A percentile compares a stretch with the other conserved stretches of the same genome.
Conservation (phyloP, 73 alveolate genomes). For the Urostyla sp. region DNA sequence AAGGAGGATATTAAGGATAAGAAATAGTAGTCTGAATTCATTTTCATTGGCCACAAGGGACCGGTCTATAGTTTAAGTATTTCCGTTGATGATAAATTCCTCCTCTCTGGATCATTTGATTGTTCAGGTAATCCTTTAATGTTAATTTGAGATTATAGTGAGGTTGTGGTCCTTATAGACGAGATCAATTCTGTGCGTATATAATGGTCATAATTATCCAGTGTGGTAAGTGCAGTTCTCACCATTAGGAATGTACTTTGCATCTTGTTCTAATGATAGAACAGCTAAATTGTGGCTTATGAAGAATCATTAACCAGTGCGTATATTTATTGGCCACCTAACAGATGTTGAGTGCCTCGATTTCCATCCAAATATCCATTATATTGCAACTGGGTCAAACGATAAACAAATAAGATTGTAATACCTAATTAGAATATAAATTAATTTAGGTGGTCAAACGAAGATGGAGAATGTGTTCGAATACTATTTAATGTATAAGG, state of each 20-base stretch:
- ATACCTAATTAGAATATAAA: neutral
- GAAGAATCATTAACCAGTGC: conserved; percentile 77
- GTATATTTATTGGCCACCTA: conserved; percentile 88
- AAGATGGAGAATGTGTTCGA: conserved; percentile 89
- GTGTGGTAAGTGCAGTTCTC: conserved; percentile 90
- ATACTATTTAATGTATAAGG: conserved; percentile 81
- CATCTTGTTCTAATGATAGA: conserved; percentile 90
- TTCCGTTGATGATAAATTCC: conserved; percentile 74
- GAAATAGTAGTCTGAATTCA: conserved; percentile 2
- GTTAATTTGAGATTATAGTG: conserved; percentile 76
- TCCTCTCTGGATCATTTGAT: conserved; percentile 86
- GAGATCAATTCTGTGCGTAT: conserved; percentile 69
- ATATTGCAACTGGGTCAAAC: conserved; percentile 90
- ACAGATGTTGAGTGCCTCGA: conserved; percentile 87
- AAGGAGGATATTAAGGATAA: conserved; percentile 16
- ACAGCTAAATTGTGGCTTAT: conserved; percentile 87
- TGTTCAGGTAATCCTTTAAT: conserved; percentile 69
- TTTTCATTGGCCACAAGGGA: conserved; percentile 82
- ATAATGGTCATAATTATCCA: conserved; percentile 85
- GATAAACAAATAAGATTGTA: conserved; percentile 93
- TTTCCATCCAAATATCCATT: conserved; percentile 92
- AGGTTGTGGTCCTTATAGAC: conserved; percentile 87
- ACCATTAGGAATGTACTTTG: conserved; percentile 89
- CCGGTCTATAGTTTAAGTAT: conserved; percentile 85
- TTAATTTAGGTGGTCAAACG: conserved; percentile 60